Base-by-base conservation (phyloP, 192 early-diverging fungal genomes). In the Funneliformis mosseae region DNA sequence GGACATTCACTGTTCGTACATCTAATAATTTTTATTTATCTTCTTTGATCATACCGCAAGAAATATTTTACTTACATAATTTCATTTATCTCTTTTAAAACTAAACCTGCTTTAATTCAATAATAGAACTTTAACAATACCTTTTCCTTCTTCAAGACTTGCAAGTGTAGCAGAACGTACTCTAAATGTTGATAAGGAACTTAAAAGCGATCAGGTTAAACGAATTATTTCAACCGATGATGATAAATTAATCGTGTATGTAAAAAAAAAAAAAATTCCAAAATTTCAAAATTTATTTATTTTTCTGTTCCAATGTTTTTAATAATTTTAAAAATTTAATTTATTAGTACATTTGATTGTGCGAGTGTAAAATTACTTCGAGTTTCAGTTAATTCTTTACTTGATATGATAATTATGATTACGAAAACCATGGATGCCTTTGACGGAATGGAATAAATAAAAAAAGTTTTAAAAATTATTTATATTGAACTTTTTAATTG, bases 381-480 rank as follows among this genome's bases (percentile, higher is more conserved):
- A 45, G 86, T 88, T 16, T 83, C 88, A 16, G 82, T 84, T 12
- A 88, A 86, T n/a, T 83, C 87, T 4, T 87, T 89, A 55, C 81
- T 89, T 46, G 88, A 89, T 33, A 84, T 87, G 80, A 25, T 89
- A 33, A 81, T 75, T 4, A 89, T 88, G 87, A 85, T 88, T 7
- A 83, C 82, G 21, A 69, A 76, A 46, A 89, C 88, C 3, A 85
- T 89, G 83, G 85, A 85, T 23, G 68, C 72, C 23, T 89, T 87
- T 68, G 84, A 77, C n/a, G 74, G 33, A 59, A 39, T 42, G 28
- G 68, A 70, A 43, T 70, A 42, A 68, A 25, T 25, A 67, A 23
- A 28, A 5, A 55, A 55, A 55, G 16, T 16, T 48, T 48, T 14
- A 1, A 48, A 14, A 48, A n/a, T n/a, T n/a, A n/a, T n/a, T n/a